Evolutionary conservation across 2,329 filamentous ascomycete species (phyloP).

Genomic region (Tothia fuscella): DNA sequence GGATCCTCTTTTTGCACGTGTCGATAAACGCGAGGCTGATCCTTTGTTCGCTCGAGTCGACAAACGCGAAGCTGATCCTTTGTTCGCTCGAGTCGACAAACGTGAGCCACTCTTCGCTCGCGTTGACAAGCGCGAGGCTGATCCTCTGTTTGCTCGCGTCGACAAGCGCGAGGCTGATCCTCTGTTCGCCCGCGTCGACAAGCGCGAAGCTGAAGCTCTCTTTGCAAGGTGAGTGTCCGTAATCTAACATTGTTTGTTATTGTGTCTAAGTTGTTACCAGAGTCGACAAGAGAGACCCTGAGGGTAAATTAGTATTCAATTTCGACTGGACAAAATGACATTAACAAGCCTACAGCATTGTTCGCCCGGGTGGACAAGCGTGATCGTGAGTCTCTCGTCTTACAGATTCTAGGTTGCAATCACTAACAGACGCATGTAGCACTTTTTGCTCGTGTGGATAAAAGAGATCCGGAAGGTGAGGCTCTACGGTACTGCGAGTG

Average conservation of each 20-base stretch:
- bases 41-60: slow-evolving; percentile 8
- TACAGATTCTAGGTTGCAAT: too few relatives aligned
- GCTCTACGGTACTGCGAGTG: too few relatives aligned
- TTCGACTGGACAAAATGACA: too few relatives aligned
- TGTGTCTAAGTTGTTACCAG: not conserved
- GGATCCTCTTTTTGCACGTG: slow-evolving; percentile 1
- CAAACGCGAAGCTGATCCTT: slow-evolving; percentile 4
- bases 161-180: slow-evolving; percentile 8
- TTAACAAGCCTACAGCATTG: not conserved
- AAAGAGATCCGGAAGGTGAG: too few relatives aligned
- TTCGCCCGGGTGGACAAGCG: slow-evolving; percentile 3
- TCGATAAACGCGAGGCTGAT: slow-evolving; percentile 7
- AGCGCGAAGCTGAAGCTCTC: not conserved
- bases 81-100: slow-evolving; percentile 7
- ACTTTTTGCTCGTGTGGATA: not conserved
- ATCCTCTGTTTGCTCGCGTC: slow-evolving; percentile 4
- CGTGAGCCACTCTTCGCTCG: slow-evolving; percentile 6
- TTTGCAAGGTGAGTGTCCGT: not conserved
- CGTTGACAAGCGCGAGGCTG: slow-evolving; percentile 4
- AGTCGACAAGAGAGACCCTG: too few relatives aligned
- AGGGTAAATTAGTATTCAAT: too few relatives aligned
- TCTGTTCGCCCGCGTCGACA: slow-evolving; percentile 4
- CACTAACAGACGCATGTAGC: too few relatives aligned
- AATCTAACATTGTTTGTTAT: not conserved
- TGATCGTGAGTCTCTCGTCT: not conserved